phyloP scores from a whole-genome alignment of 306 rosid species.

The Vigna nakashimae region DNA sequence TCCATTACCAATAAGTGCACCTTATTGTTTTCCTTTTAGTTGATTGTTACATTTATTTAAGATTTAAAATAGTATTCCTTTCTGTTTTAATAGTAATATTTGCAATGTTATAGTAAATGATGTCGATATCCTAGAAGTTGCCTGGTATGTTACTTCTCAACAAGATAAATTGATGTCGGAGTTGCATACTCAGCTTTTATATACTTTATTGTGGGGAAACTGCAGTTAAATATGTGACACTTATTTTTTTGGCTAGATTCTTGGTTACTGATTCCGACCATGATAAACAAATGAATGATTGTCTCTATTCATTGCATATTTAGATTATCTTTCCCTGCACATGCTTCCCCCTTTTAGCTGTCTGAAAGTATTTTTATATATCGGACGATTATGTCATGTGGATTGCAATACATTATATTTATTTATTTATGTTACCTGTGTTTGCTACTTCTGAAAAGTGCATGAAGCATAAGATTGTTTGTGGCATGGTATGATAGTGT shows the following conservation, averaged over 20 bases:
- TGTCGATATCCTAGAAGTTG: conserved; percentile 7
- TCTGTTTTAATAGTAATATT: background rate
- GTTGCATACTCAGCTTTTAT: conserved; percentile 24
- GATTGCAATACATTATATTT: conserved; percentile 43
- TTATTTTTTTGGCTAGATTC: conserved; percentile 48
- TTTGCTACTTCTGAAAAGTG: background rate
- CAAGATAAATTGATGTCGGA: conserved; percentile 34
- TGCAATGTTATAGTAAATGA: background rate
- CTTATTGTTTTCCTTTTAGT: conserved; percentile 14
- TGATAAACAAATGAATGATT: conserved; percentile 39
- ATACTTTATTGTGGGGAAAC: conserved; percentile 13
- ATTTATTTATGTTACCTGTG: background rate
- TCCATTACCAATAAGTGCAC: conserved; percentile 10
- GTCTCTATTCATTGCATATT: conserved; percentile 67
- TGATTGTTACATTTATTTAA: background rate
- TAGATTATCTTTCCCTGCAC: conserved; percentile 53
- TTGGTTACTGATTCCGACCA: conserved; percentile 49
- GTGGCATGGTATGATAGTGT: conserved; percentile 2
- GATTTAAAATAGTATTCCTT: background rate
- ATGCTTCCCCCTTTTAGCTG: conserved; percentile 55
- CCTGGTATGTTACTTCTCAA: conserved; percentile 32
- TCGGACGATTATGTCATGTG: conserved; percentile 50
- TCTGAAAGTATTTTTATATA: conserved; percentile 37
- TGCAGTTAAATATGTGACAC: conserved; percentile 38
- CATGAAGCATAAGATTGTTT: background rate